Base-by-base conservation (phyloP, 768 basidiomycete species). In the Mycena albidolilacea region DNA sequence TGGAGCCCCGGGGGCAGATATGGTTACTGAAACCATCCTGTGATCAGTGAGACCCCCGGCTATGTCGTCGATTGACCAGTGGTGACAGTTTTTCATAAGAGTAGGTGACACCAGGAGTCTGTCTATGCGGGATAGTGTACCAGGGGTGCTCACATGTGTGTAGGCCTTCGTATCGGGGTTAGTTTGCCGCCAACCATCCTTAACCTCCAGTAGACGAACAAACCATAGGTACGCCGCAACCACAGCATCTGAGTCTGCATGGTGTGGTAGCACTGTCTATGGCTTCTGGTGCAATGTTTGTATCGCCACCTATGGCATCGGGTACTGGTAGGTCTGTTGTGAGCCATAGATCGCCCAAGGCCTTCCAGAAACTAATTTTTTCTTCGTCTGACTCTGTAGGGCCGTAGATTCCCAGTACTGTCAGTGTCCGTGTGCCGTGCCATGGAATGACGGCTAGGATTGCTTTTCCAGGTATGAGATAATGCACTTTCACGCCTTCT, bases 211-310 rank as follows among this genome's bases (percentile, higher is more conserved):
- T 8, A 50, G 19, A 10, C 62, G 12, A 6, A 30, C 35, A n/a
- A 64, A 64, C 5, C 23, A 2, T 23, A 23, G 23, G 23, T 23
- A 23, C 23, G 2, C 23, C 23, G 23, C 23, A 23, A 23, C 62
- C 19, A 17, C 62, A 5, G 44, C 46, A 15, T 64, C 46, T 15
- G 19, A 10, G 19, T 69, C 67, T 5, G 67, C n/a, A 10, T n/a
- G 43, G 44, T 52, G 44, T 21, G 67, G 67, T 3, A 69, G 37
- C 12, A n/a, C 67, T 35, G n/a, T 69, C 59, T 3, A 61, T 15
- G 12, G 44, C 2, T 17, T 50, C 78, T 43, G 79, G 75, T 0
- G 75, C 70, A 0, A 80, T 3, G 71, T 82, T 82, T 38, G 80
- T 78, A 54, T 82, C 79, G 0, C 80, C 78, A 0, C 76, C 39